Evolutionary conservation across 2,329 filamentous ascomycete species (phyloP).

Genomic region (Knoxdaviesia capensis): DNA sequence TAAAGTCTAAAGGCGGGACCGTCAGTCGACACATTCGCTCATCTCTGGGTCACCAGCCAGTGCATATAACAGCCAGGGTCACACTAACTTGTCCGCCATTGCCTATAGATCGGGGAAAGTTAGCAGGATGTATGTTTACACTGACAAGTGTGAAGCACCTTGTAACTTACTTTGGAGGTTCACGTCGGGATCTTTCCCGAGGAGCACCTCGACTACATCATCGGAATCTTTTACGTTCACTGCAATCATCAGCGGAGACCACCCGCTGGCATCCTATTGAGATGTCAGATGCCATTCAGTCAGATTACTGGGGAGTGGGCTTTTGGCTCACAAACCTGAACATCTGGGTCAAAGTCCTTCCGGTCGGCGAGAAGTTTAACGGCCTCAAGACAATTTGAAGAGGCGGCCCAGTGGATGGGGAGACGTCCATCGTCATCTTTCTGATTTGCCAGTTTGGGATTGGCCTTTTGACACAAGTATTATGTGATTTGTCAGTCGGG

Average conservation of each 20-base stretch:
- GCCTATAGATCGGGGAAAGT: slow-evolving; percentile 19
- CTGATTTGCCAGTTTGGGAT: slow-evolving; percentile 51
- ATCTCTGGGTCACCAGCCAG: neutral
- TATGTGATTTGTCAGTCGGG: neutral
- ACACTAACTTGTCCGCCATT: slow-evolving; percentile 38
- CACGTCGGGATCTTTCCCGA: slow-evolving; percentile 50
- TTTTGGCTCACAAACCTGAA: slow-evolving; percentile 30
- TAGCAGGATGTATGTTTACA: slow-evolving; percentile 2
- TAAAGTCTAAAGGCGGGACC: slow-evolving; percentile 37
- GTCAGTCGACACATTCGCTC: neutral
- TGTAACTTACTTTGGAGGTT: slow-evolving; percentile 44
- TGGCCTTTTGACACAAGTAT: slow-evolving; percentile 30
- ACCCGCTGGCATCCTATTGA: slow-evolving; percentile 50
- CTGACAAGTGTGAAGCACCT: neutral
- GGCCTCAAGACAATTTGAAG: slow-evolving; percentile 61
- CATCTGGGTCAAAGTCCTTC: slow-evolving; percentile 66
- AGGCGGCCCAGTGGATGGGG: slow-evolving; percentile 84
- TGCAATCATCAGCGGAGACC: slow-evolving; percentile 73
- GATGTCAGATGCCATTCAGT: neutral
- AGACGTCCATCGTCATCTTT: slow-evolving; percentile 78
- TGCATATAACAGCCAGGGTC: neutral
- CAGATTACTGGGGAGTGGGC: no score
- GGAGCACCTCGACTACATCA: slow-evolving; percentile 43
- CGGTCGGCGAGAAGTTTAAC: slow-evolving; percentile 49
- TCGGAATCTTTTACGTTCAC: slow-evolving; percentile 55